Evolutionary conservation across 2,329 filamentous ascomycete species (phyloP), one percentile per base, ranked within the genome.

Genomic region (Beauveria australis): DNA sequence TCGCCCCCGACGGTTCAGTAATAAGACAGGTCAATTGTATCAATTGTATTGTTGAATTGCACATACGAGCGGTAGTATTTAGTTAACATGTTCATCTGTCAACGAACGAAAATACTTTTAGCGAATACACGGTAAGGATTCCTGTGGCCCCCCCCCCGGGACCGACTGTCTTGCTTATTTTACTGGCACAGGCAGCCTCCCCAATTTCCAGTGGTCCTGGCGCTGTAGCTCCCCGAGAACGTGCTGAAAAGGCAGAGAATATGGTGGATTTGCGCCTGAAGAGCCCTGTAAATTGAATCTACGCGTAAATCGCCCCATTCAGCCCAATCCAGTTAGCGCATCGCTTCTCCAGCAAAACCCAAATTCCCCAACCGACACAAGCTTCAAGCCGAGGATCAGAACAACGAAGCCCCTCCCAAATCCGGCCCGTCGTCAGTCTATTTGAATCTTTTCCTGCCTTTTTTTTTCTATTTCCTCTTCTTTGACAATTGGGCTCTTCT

Each of bases 341-440:
- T 57, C 44, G 30, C 22, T 18, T 28, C 30, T 26, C 43, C 40
- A 44, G 16, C 33, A 30, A 44, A 12, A 12, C 37, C 43, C 26
- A 46, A 48, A 12, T 33, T 33, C 43, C 54, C 19, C 44, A 52
- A 18, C 26, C 18, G 26, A 40, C 22, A 46, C 44, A 46, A 56
- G 22, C 30, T 28, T 47, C 44, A 57, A 49, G 54, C 54, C 54
- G 54, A 57, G 54, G 54, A 49, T 40, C 44, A 49, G 18, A 57
- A 28, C 12, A 3, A n/a, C 44, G n/a, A n/a, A 28, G 30, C 54
- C 54, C 54, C 54, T 57, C 54, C 7, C 30, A 57, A 41, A 28
- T 41, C 54, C n/a, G 54, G 54, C 7, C 46, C 19, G 24, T 41
- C 24, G 41, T 24, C 28, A 6, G 43, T 18, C 19, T 56, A 56